These are phyloP conservation scores for Clarireedia homoeocarpa DNA, from an alignment of 2,329 filamentous ascomycete species.

Conservation along the genomic window DNA sequence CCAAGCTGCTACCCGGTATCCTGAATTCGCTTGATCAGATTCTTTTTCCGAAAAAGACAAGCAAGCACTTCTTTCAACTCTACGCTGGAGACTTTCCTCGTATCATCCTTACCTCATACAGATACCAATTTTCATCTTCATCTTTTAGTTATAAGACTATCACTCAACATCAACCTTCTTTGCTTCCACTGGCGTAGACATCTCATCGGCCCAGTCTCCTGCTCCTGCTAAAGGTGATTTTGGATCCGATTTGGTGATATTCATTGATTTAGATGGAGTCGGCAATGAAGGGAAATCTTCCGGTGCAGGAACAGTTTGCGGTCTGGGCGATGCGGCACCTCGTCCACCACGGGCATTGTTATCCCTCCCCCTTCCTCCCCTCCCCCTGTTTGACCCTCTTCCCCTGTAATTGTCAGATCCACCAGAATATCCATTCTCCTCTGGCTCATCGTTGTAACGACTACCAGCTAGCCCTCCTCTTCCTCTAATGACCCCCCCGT, in stretches of 20 bases:
- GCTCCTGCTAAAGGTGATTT: conserved; percentile 10
- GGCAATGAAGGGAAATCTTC: conserved; percentile 25
- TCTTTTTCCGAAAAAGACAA: too few species aligned
- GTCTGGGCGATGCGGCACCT: conserved; percentile 12
- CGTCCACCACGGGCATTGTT: conserved; percentile 11
- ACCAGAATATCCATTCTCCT: conserved; percentile 1
- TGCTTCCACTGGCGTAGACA: conserved; percentile 24
- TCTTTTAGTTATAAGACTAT: too few species aligned
- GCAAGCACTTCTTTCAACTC: too few species aligned
- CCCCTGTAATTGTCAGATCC: conserved; percentile 15
- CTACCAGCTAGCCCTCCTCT: conserved; percentile 8
- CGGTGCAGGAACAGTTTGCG: conserved; percentile 11
- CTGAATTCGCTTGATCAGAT: too few species aligned
- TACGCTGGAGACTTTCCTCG: too few species aligned
- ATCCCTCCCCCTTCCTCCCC: not conserved
- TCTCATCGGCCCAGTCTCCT: conserved; percentile 27
- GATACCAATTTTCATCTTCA: too few species aligned
- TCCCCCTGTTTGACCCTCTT: conserved; percentile 12
- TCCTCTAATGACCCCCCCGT: conserved; percentile 21
- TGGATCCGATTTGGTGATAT: conserved; percentile 8
- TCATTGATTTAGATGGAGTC: not conserved
- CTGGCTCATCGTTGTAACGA: conserved; percentile 13
- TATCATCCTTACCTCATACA: too few species aligned
- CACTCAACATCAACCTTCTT: conserved; percentile 12
- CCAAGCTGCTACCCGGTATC: too few species aligned